Conservation (phyloP, 2,329 filamentous ascomycete species). For the Penicillium italicum region DNA sequence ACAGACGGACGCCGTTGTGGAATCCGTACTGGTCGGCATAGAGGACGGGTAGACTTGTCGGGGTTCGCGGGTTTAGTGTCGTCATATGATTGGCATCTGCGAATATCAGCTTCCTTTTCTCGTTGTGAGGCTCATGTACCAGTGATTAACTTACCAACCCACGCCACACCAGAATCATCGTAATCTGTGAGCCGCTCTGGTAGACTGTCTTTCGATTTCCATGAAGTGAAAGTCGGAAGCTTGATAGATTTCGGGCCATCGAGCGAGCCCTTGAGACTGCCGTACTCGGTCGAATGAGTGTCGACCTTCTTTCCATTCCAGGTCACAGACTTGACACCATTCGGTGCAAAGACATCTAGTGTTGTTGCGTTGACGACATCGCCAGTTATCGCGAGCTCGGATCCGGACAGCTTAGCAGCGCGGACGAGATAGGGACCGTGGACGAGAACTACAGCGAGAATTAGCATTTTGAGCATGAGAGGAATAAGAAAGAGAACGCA, state of each 20-base stretch:
- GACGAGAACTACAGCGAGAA: constrained; percentile 44
- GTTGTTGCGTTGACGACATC: constrained; percentile 44
- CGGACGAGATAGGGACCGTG: constrained; percentile 54
- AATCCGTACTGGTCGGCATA: constrained; percentile 49
- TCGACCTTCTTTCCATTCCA: constrained; percentile 50
- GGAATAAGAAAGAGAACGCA: constrained; percentile 18
- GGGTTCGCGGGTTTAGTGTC: constrained; percentile 41
- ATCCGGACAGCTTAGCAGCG: constrained; percentile 38
- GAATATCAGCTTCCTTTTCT: constrained; percentile 9
- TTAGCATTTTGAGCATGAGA: not conserved
- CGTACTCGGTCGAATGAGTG: constrained; percentile 36
- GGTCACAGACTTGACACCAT: constrained; percentile 44
- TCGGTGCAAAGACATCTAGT: constrained; percentile 50
- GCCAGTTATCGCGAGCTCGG: constrained; percentile 44
- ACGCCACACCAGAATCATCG: constrained; percentile 41
- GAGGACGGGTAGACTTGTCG: constrained; percentile 45
- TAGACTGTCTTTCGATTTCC: constrained; percentile 45
- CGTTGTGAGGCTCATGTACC: no score
- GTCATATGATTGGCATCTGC: constrained; percentile 40
- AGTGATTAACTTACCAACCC: constrained; percentile 28
- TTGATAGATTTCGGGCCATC: constrained; percentile 26
- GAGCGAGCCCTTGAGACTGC: constrained; percentile 39
- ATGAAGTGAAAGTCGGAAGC: constrained; percentile 34
- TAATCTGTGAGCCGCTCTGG: constrained; percentile 42
- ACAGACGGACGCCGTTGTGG: constrained; percentile 46